phyloP scores from a whole-genome alignment of 495 filamentous ascomycete species.

The Glarea lozoyensis region DNA sequence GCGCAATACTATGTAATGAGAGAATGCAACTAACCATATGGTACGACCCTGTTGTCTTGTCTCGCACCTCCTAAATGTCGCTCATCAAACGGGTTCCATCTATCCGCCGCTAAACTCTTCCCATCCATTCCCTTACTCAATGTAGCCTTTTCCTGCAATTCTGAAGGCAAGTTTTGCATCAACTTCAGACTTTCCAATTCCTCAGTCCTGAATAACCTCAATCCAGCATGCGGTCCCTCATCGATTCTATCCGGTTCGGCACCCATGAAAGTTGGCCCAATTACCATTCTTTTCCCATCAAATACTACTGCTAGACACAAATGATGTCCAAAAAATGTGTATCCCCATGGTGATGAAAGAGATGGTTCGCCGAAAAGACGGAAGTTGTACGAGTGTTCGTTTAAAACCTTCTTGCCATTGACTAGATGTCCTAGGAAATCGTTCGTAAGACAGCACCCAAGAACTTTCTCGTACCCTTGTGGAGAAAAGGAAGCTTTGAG shows the following conservation, averaged over 20 bases:
- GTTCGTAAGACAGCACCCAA: slow-evolving; percentile 66
- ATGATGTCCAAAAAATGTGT: slow-evolving; percentile 69
- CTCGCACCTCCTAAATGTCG: slow-evolving; percentile 66
- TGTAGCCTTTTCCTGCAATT: slow-evolving; percentile 41
- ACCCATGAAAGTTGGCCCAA: slow-evolving; percentile 65
- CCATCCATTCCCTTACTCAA: slow-evolving; percentile 52
- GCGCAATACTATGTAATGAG: not conserved
- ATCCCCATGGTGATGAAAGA: slow-evolving; percentile 53
- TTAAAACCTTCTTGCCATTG: slow-evolving; percentile 50
- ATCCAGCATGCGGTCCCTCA: slow-evolving; percentile 47
- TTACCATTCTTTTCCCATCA: slow-evolving; percentile 47
- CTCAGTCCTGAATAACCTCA: slow-evolving; percentile 55
- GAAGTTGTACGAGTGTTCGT: slow-evolving; percentile 70
- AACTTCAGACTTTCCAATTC: slow-evolving; percentile 51
- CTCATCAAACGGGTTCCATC: slow-evolving; percentile 70
- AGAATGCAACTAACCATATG: slow-evolving; percentile 35
- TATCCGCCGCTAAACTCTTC: slow-evolving; percentile 29
- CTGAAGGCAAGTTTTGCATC: slow-evolving; percentile 52
- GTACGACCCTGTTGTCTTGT: slow-evolving; percentile 66
- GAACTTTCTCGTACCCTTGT: slow-evolving; percentile 62
- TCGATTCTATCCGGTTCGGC: slow-evolving; percentile 72
- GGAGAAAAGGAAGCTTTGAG: slow-evolving; percentile 47
- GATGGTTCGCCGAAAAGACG: slow-evolving; percentile 37
- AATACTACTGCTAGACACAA: slow-evolving; percentile 62
- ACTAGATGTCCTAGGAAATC: slow-evolving; percentile 67